phyloP scores from a whole-genome alignment of 169 alveolate genomes.

The Perkinsus chesapeaki region DNA sequence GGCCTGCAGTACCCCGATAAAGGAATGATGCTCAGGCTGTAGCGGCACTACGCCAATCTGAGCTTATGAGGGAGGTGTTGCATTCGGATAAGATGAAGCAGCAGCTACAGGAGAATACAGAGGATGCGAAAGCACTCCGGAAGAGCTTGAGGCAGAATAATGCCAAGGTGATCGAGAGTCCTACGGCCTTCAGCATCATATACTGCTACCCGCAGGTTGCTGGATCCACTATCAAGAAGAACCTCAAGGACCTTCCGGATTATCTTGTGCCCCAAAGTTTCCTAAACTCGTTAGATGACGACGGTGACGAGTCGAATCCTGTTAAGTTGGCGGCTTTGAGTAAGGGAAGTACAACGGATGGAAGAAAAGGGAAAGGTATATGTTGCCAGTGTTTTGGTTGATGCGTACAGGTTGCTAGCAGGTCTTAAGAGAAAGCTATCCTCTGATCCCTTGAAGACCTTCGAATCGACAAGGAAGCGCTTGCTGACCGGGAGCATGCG shows the following conservation, averaged over 20 bases:
- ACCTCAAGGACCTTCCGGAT: constrained; percentile 8
- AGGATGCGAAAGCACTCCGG: constrained; percentile 4
- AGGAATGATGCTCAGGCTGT: neutral
- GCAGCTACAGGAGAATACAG: constrained; percentile 27
- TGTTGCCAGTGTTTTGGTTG: neutral
- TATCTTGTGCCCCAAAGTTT: constrained; percentile 6
- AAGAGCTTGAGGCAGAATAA: neutral
- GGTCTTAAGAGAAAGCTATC: neutral
- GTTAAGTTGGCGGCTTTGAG: neutral
- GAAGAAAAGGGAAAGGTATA: neutral
- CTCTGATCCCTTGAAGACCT: neutral
- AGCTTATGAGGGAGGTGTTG: constrained; percentile 32
- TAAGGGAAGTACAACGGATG: neutral
- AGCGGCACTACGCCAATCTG: constrained; percentile 20
- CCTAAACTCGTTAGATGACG: neutral
- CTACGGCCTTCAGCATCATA: neutral
- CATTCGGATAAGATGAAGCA: constrained; percentile 25
- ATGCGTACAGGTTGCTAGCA: neutral
- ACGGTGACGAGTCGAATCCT: neutral
- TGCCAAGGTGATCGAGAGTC: neutral
- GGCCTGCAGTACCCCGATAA: neutral
- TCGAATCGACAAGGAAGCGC: neutral
- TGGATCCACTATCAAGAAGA: neutral
- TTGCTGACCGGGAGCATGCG: neutral
- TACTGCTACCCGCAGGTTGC: neutral